phyloP scores from a whole-genome alignment of 352 stramenopile genomes.

The Globisporangium lucens region DNA sequence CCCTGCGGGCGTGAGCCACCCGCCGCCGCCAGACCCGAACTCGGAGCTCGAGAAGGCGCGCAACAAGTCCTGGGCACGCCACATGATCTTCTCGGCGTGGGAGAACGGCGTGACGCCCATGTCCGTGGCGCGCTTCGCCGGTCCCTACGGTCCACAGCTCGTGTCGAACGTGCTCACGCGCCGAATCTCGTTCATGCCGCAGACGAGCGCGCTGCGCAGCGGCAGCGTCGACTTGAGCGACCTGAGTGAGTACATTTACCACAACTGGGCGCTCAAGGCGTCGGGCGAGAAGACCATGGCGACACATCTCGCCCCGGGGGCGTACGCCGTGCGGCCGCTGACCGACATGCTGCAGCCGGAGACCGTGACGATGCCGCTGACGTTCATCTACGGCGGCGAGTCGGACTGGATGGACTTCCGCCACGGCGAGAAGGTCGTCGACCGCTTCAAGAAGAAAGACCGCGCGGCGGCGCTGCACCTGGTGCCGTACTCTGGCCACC shows the following conservation, averaged over 20 bases:
- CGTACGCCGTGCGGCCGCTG: slow-evolving; percentile 60
- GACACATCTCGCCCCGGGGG: slow-evolving; percentile 71
- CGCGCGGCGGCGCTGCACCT: slow-evolving; percentile 47
- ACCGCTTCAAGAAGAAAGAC: slow-evolving; percentile 37
- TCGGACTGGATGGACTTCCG: slow-evolving; percentile 87
- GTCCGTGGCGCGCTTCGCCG: slow-evolving; percentile 64
- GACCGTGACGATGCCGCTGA: slow-evolving; percentile 70
- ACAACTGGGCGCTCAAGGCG: slow-evolving; percentile 82
- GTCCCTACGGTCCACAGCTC: slow-evolving; percentile 75
- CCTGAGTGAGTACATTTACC: slow-evolving; percentile 76
- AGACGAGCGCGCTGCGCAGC: slow-evolving; percentile 63
- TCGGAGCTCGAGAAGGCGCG: slow-evolving; percentile 32
- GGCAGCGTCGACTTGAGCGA: slow-evolving; percentile 59
- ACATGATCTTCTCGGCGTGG: slow-evolving; percentile 55
- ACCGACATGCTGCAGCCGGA: slow-evolving; percentile 59
- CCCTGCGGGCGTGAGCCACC: slow-evolving; percentile 61
- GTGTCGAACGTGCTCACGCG: slow-evolving; percentile 60
- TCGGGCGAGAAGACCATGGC: slow-evolving; percentile 73
- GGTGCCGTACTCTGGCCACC: slow-evolving; percentile 64
- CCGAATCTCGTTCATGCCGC: slow-evolving; percentile 75
- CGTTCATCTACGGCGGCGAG: slow-evolving; percentile 79
- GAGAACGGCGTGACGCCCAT: slow-evolving; percentile 72
- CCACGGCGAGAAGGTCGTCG: slow-evolving; percentile 59
- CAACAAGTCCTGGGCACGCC: slow-evolving; percentile 51
- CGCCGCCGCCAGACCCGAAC: slow-evolving; percentile 37